These are phyloP conservation scores for Saccharomycopsis synnaedendra DNA, from an alignment of 805 yeast species.

Conservation along the genomic window DNA sequence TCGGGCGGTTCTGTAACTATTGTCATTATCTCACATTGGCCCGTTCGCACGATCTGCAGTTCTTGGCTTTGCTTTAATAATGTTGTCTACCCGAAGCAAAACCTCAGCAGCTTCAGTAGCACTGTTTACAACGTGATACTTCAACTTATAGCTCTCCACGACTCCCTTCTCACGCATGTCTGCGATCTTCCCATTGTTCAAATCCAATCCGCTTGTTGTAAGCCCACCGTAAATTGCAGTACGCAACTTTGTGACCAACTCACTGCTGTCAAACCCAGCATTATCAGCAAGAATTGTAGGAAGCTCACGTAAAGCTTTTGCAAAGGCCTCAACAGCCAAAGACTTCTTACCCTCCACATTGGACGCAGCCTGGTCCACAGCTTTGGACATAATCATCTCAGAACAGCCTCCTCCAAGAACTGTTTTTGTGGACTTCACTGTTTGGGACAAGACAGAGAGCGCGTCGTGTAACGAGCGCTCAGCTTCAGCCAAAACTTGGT, in stretches of 20 bases:
- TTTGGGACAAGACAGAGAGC: conserved; percentile 86
- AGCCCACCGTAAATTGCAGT: conserved; percentile 87
- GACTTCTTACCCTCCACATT: conserved; percentile 89
- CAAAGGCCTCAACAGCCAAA: conserved; percentile 89
- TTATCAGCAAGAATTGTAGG: conserved; percentile 95
- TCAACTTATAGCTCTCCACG: conserved; percentile 86
- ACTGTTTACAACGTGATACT: conserved; percentile 84
- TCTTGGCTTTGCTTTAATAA: conserved; percentile 93
- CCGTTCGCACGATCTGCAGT: conserved; percentile 68
- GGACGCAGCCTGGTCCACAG: conserved; percentile 88
- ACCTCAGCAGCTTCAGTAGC: conserved; percentile 99
- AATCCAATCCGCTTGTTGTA: conserved; percentile 83
- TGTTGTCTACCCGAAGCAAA: conserved; percentile 88
- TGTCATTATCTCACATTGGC: not conserved
- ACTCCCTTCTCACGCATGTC: conserved; percentile 93
- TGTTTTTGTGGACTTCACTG: conserved; percentile 85
- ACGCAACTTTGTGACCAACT: conserved; percentile 80
- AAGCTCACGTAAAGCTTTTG: conserved; percentile 83
- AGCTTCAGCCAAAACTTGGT: conserved; percentile 91
- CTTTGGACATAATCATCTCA: conserved; percentile 94
- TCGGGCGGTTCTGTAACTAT: too few species aligned
- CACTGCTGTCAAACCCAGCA: conserved; percentile 93
- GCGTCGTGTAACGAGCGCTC: conserved; percentile 97
- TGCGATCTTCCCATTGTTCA: conserved; percentile 72
- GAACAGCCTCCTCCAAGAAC: conserved; percentile 93